These are phyloP conservation scores for Trichodelitschia bisporula DNA, from an alignment of 495 filamentous ascomycete species.

Conservation along the genomic window DNA sequence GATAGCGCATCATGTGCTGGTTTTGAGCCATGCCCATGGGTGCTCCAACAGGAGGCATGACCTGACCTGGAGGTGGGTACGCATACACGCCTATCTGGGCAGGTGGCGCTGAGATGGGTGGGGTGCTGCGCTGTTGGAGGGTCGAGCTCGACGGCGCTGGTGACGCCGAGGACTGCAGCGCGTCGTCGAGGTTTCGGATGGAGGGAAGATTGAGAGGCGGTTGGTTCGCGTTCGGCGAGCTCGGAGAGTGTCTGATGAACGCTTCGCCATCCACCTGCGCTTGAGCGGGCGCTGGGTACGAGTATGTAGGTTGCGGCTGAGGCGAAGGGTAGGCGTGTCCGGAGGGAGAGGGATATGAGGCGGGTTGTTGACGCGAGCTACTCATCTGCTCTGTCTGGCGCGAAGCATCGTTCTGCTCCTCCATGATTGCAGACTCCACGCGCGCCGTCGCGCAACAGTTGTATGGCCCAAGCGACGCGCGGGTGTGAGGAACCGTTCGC, in stretches of 20 bases:
- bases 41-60: constrained; percentile 15
- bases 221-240: constrained; percentile 17
- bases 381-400: no score
- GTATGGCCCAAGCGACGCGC: no score
- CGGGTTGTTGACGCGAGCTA: constrained; percentile 8
- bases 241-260: no score
- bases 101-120: no score
- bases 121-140: constrained; percentile 8
- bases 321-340: constrained; percentile 30
- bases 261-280: constrained; percentile 15
- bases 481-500: no score
- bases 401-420: no score
- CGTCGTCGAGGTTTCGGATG: constrained; percentile 25
- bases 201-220: constrained; percentile 37
- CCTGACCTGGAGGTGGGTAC: constrained; percentile 12
- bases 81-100: no score
- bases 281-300: constrained; percentile 26
- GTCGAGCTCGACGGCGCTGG: constrained; percentile 8
- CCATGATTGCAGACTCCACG: no score
- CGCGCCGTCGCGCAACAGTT: no score
- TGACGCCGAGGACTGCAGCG: constrained; percentile 12
- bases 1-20: constrained; percentile 43
- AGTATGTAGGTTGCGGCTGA: constrained; percentile 26
- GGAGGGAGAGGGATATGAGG: constrained; percentile 30
- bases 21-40: no score